Conservation (phyloP, 352 stramenopile genomes). For the Phytophthora citricola region DNA sequence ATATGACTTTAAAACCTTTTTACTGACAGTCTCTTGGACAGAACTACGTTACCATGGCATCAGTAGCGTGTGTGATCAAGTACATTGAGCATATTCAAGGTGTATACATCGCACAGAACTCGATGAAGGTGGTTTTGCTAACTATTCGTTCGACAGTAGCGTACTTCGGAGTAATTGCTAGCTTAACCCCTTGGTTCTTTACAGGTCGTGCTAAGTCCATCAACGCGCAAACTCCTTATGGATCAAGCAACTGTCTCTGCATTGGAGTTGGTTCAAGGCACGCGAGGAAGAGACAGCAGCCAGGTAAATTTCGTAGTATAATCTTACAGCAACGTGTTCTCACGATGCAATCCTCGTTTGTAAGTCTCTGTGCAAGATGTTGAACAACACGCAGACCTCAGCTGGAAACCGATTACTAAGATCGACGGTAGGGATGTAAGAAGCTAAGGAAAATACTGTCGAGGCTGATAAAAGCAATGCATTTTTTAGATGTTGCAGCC, state of each 20-base stretch:
- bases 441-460: neutral
- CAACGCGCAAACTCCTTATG: constrained; percentile 79
- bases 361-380: constrained; percentile 78
- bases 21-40: constrained; percentile 22
- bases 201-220: constrained; percentile 80
- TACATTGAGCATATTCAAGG: constrained; percentile 90
- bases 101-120: constrained; percentile 83
- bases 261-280: constrained; percentile 73
- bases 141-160: neutral
- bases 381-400: constrained; percentile 84
- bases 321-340: neutral
- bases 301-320: constrained; percentile 51
- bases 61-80: constrained; percentile 81
- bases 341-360: constrained; percentile 2
- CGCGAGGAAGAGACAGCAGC: constrained; percentile 54
- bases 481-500: constrained; percentile 76
- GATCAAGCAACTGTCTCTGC: constrained; percentile 81
- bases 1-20: neutral
- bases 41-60: constrained; percentile 88
- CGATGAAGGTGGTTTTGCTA: constrained; percentile 64
- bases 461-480: constrained; percentile 9
- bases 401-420: constrained; percentile 76
- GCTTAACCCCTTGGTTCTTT: neutral
- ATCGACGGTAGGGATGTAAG: constrained; percentile 59
- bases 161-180: neutral